phyloP scores from a whole-genome alignment of 129 eudicot species.

The Chrysanthemum makinoi region DNA sequence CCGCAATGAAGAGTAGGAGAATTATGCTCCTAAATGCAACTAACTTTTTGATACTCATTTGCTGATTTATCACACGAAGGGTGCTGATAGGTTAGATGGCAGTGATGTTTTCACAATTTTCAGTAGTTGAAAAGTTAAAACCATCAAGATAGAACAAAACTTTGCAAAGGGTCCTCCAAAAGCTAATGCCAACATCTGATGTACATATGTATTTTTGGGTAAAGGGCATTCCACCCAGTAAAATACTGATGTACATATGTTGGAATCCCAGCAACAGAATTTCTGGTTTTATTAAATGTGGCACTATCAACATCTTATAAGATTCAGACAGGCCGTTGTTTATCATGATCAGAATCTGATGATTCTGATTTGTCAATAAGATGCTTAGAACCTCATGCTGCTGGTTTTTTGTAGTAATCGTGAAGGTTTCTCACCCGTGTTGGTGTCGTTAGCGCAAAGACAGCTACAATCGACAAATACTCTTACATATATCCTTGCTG shows the following conservation, averaged over 20 bases:
- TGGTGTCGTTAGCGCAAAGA: constrained; percentile 44
- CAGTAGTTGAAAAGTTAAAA: constrained; percentile 75
- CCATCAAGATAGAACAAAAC: constrained; percentile 45
- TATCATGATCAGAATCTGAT: constrained; percentile 84
- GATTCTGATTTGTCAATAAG: constrained; percentile 91
- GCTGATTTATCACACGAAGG: not conserved
- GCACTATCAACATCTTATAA: too few species aligned
- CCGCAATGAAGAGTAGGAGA: too few species aligned
- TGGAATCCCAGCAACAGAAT: too few species aligned
- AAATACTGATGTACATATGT: too few species aligned
- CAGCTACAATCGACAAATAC: constrained; percentile 30
- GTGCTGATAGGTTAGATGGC: constrained; percentile 42
- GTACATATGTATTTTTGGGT: not conserved
- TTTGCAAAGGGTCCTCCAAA: constrained; percentile 30
- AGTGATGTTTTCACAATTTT: constrained; percentile 44
- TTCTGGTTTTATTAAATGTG: too few species aligned
- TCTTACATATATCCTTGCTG: constrained; percentile 42
- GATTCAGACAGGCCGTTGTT: constrained; percentile 73
- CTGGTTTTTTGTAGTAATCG: constrained; percentile 78
- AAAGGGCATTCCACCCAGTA: too few species aligned
- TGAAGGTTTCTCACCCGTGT: constrained; percentile 53
- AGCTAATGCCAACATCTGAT: constrained; percentile 38
- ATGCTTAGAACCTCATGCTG: constrained; percentile 87
- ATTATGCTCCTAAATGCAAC: too few species aligned
- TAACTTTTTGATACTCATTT: too few species aligned